Percentiles rank a stretch among this genome's conserved stretches.
phyloP scores from a whole-genome alignment of 2,329 filamentous ascomycete species.

The Leptographium lundbergii region DNA sequence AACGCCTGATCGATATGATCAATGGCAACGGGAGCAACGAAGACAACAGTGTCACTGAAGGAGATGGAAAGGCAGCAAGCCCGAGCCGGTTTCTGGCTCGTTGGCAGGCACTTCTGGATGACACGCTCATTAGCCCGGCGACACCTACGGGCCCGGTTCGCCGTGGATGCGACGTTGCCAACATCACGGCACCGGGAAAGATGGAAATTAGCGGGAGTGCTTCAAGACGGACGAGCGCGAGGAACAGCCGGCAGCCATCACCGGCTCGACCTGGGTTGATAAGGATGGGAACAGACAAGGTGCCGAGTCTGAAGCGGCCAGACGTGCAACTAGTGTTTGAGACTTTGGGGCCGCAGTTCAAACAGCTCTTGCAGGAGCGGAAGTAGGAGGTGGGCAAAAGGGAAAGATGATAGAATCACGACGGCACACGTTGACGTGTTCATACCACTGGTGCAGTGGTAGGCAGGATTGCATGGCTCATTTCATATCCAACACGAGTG shows the following conservation, averaged over 20 bases:
- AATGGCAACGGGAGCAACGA: constrained; percentile 8
- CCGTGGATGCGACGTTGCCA: constrained; percentile 36
- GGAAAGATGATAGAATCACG: not conserved
- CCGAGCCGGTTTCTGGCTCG: constrained; percentile 60
- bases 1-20: constrained; percentile 37
- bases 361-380: not conserved
- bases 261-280: not conserved
- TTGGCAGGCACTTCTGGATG: constrained; percentile 61
- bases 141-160: constrained; percentile 38
- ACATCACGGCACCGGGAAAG: constrained; percentile 17
- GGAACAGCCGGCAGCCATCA: not conserved
- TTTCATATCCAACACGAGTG: too few species aligned
- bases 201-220: not conserved
- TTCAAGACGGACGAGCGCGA: not conserved
- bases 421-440: not conserved
- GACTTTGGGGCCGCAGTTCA: not conserved
- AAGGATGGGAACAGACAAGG: not conserved
- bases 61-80: constrained; percentile 22
- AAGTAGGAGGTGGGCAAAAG: not conserved
- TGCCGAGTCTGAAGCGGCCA: not conserved
- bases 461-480: too few species aligned
- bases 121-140: constrained; percentile 48
- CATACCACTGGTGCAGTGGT: too few species aligned
- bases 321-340: constrained; percentile 1
- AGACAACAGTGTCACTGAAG: not conserved